These are phyloP conservation scores for Beverwykella pulmonaria DNA, from an alignment of 495 filamentous ascomycete genomes.

Conservation along the genomic window DNA sequence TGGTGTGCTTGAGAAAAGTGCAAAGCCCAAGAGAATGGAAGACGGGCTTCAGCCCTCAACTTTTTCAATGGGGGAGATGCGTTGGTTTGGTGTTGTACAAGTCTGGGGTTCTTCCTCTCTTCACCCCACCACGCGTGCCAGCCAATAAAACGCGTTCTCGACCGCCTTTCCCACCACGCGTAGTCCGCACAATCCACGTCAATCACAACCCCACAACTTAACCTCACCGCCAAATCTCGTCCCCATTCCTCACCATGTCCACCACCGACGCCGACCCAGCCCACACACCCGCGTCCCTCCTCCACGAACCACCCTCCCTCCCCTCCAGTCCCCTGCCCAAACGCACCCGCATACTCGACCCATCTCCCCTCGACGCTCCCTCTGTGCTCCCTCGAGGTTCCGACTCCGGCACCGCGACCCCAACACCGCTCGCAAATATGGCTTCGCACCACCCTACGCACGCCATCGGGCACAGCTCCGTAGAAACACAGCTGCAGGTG, in stretches of 20 bases:
- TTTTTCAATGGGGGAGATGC: neutral
- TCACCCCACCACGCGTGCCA: neutral
- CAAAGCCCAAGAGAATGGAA: no score
- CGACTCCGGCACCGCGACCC: slow-evolving; percentile 37
- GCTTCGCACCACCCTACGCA: slow-evolving; percentile 26
- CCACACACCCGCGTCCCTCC: slow-evolving; percentile 30
- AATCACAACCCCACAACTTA: neutral
- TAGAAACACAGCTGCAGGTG: slow-evolving; percentile 68
- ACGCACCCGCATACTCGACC: slow-evolving; percentile 56
- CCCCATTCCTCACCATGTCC: slow-evolving; percentile 19
- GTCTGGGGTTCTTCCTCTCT: no score
- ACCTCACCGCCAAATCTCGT: slow-evolving; percentile 2
- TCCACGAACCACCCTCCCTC: slow-evolving; percentile 59
- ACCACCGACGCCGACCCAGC: neutral
- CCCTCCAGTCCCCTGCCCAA: slow-evolving; percentile 67
- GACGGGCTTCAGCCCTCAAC: no score
- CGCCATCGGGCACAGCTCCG: slow-evolving; percentile 34
- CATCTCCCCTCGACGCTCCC: slow-evolving; percentile 19
- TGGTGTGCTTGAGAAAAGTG: no score
- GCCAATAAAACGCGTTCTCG: slow-evolving; percentile 26
- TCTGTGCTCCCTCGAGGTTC: slow-evolving; percentile 16
- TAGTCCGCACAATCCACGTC: neutral
- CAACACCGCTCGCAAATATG: slow-evolving; percentile 32
- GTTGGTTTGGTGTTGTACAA: neutral
- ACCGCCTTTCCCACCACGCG: slow-evolving; percentile 14